These are phyloP conservation scores for Colletotrichum tabaci DNA, from an alignment of 2,329 filamentous ascomycete genomes.

Conservation along the genomic window DNA sequence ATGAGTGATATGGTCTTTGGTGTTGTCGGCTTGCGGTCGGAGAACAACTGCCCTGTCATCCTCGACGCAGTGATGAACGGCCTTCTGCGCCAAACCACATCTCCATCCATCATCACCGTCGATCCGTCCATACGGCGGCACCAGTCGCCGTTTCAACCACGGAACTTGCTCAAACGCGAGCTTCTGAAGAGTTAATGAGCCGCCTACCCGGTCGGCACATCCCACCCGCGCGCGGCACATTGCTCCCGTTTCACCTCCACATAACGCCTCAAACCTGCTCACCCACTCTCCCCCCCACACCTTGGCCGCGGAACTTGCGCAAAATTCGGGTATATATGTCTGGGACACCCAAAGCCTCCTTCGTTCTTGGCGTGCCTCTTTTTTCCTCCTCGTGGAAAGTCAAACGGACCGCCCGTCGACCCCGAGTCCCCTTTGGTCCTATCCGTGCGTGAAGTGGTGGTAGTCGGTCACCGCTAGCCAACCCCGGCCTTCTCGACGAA, in stretches of 20 bases:
- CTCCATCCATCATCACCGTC: neutral
- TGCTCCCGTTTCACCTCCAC: neutral
- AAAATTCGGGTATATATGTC: constrained; percentile 3
- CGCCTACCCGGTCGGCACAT: neutral
- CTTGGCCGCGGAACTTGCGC: neutral
- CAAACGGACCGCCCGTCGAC: neutral
- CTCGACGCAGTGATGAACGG: too few species aligned
- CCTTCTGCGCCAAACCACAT: too few species aligned
- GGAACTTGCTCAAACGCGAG: neutral
- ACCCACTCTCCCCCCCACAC: constrained; percentile 2
- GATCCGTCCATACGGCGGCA: neutral
- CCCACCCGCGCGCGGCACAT: neutral
- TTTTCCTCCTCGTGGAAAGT: neutral
- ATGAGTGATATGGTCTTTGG: too few species aligned
- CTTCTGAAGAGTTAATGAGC: neutral
- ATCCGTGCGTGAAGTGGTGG: neutral
- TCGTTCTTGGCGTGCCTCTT: neutral
- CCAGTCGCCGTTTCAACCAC: neutral
- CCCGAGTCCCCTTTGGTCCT: neutral
- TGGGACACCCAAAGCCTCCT: neutral
- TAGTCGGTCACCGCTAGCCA: neutral
- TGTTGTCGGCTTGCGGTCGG: too few species aligned
- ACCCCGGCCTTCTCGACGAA: neutral
- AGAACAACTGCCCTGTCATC: too few species aligned
- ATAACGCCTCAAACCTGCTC: constrained; percentile 13